These are phyloP conservation scores for Erysimum cheiranthoides DNA, from an alignment of 345 rosid species.

Conservation along the genomic window DNA sequence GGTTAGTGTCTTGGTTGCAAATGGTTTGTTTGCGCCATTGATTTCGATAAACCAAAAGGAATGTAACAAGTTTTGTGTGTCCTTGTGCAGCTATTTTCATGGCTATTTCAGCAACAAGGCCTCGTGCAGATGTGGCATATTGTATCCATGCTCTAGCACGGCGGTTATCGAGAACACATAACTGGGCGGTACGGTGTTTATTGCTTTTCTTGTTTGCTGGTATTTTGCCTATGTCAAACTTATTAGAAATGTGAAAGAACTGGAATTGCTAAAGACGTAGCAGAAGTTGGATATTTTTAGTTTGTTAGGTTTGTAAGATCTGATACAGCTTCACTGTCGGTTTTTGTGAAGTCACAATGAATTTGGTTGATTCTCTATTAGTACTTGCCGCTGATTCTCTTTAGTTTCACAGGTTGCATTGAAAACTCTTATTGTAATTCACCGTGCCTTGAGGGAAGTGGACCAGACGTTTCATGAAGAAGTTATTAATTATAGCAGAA, in stretches of 20 bases:
- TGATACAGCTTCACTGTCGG: not conserved
- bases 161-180: conserved; percentile 84
- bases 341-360: not conserved
- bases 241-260: not conserved
- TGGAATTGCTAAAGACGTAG: not conserved
- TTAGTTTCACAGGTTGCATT: conserved; percentile 72
- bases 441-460: conserved; percentile 97
- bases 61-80: not conserved
- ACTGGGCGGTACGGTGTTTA: conserved; percentile 80
- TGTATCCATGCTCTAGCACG: conserved; percentile 94
- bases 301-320: not conserved
- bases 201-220: not conserved
- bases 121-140: conserved; percentile 98
- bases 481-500: conserved; percentile 89
- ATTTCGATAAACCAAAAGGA: not conserved
- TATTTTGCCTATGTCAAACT: not conserved
- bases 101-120: conserved; percentile 94
- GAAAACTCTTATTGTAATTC: conserved; percentile 89
- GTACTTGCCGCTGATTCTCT: not conserved
- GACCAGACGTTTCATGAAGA: conserved; percentile 98
- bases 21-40: not conserved
- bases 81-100: conserved; percentile 82
- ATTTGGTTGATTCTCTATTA: not conserved
- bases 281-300: not conserved
- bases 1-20: conserved; percentile 27